phyloP scores from a whole-genome alignment of 441 rosid genomes.

The Syzygium syzygioides region DNA sequence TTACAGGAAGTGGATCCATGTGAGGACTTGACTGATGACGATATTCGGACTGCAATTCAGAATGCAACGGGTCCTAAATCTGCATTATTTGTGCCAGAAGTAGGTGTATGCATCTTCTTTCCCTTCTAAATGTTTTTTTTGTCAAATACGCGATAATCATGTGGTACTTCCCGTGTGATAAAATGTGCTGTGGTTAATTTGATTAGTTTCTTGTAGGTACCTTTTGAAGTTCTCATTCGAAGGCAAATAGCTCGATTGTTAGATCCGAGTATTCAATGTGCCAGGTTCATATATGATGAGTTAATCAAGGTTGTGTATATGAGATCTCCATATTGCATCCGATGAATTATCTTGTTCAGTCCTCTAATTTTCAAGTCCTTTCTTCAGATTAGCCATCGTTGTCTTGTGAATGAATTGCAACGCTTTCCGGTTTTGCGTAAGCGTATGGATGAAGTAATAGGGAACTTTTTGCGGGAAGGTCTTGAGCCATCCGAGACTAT shows the following conservation, averaged over 20 bases:
- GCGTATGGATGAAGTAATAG: conserved; percentile 93
- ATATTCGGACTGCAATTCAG: conserved; percentile 92
- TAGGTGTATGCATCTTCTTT: conserved; percentile 21
- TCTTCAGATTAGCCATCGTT: conserved; percentile 84
- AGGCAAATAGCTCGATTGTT: conserved; percentile 89
- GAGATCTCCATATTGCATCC: neutral
- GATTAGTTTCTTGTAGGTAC: conserved; percentile 45
- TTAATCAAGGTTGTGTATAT: conserved; percentile 52
- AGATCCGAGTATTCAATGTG: conserved; percentile 96
- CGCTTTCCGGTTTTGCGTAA: conserved; percentile 81
- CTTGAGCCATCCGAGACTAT: conserved; percentile 94
- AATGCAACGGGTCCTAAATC: conserved; percentile 95
- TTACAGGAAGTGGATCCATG: conserved; percentile 92
- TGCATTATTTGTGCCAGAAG: conserved; percentile 89
- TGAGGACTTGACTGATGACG: conserved; percentile 86
- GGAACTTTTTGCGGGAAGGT: conserved; percentile 82
- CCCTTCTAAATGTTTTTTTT: neutral
- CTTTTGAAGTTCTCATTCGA: conserved; percentile 92
- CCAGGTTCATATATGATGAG: conserved; percentile 90
- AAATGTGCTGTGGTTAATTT: neutral
- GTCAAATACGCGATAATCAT: neutral
- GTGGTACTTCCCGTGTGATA: neutral
- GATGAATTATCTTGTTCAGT: neutral
- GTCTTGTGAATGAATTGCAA: conserved; percentile 64
- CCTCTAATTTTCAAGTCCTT: neutral